Conservation (phyloP, 352 stramenopile species). For the Phytopythium sindhum region DNA sequence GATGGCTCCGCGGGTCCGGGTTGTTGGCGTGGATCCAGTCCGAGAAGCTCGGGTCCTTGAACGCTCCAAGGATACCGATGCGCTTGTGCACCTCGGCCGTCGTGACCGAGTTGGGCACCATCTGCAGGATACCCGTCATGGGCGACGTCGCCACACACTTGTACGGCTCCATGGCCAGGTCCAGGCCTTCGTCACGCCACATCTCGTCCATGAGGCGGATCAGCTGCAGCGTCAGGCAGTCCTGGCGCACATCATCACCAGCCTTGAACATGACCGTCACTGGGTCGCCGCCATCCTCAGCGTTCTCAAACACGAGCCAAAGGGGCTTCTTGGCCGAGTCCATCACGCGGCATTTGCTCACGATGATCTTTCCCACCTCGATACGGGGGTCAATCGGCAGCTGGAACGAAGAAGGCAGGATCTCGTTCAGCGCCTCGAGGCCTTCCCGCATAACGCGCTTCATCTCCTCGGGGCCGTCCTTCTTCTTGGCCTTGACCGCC, state of each 20-base stretch:
- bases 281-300: slow-evolving; percentile 68
- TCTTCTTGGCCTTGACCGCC: slow-evolving; percentile 82
- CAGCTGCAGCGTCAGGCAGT: slow-evolving; percentile 92
- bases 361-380: slow-evolving; percentile 80
- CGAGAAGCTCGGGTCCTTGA: slow-evolving; percentile 83
- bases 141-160: slow-evolving; percentile 88
- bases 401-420: slow-evolving; percentile 85
- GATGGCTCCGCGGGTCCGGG: slow-evolving; percentile 53
- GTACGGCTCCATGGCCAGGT: slow-evolving; percentile 92
- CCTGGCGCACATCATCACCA: slow-evolving; percentile 94
- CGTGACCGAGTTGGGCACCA: slow-evolving; percentile 93
- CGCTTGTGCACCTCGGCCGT: slow-evolving; percentile 89
- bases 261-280: slow-evolving; percentile 93
- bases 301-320: slow-evolving; percentile 89
- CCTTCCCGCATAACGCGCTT: slow-evolving; percentile 78
- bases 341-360: slow-evolving; percentile 89
- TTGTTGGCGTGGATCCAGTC: slow-evolving; percentile 86
- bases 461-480: slow-evolving; percentile 75
- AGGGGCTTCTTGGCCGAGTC: slow-evolving; percentile 88
- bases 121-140: slow-evolving; percentile 90
- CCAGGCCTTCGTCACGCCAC: slow-evolving; percentile 89
- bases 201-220: slow-evolving; percentile 92
- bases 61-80: slow-evolving; percentile 76
- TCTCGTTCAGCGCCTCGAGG: slow-evolving; percentile 78
- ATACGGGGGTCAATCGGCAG: slow-evolving; percentile 82